These are phyloP conservation scores for Parathielavia hyrcaniae DNA, from an alignment of 495 filamentous ascomycete species.

Conservation along the genomic window DNA sequence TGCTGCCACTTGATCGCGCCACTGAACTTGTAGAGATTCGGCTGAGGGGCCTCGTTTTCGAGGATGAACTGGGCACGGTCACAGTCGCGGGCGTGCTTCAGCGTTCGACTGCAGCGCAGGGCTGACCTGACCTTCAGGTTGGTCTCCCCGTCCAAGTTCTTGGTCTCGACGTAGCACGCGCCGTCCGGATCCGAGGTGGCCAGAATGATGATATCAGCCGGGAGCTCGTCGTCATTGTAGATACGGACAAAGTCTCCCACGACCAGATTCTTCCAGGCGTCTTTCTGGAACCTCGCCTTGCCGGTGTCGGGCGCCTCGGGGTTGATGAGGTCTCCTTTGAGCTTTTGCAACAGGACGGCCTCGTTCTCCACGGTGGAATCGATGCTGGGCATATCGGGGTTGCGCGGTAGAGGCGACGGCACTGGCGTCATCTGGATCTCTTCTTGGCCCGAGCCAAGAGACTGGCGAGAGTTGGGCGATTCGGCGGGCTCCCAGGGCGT, in stretches of 20 bases:
- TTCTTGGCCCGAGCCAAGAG: conserved; percentile 49
- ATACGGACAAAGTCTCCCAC: conserved; percentile 96
- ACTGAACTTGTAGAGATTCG: conserved; percentile 90
- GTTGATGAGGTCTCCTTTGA: conserved; percentile 48
- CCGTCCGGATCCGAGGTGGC: conserved; percentile 93
- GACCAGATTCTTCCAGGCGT: conserved; percentile 91
- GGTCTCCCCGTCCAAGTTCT: conserved; percentile 96
- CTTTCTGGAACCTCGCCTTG: conserved; percentile 73
- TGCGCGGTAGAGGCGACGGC: conserved; percentile 63
- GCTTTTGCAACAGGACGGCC: conserved; percentile 39
- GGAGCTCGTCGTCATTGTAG: conserved; percentile 93
- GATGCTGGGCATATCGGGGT: conserved; percentile 19
- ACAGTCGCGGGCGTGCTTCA: conserved; percentile 88
- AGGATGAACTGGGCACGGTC: conserved; percentile 80
- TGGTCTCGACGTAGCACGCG: conserved; percentile 96
- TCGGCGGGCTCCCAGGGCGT: conserved; percentile 56
- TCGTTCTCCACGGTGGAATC: conserved; percentile 49
- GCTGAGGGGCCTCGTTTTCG: conserved; percentile 85
- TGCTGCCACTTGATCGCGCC: conserved; percentile 85
- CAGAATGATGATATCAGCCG: conserved; percentile 91
- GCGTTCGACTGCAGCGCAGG: conserved; percentile 71
- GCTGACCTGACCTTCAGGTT: conserved; percentile 95
- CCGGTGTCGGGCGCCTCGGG: conserved; percentile 37
- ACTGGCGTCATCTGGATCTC: conserved; percentile 95
- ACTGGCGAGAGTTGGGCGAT: conserved; percentile 50